Conservation (phyloP, 768 basidiomycete species). For the Naganishia onofrii region DNA sequence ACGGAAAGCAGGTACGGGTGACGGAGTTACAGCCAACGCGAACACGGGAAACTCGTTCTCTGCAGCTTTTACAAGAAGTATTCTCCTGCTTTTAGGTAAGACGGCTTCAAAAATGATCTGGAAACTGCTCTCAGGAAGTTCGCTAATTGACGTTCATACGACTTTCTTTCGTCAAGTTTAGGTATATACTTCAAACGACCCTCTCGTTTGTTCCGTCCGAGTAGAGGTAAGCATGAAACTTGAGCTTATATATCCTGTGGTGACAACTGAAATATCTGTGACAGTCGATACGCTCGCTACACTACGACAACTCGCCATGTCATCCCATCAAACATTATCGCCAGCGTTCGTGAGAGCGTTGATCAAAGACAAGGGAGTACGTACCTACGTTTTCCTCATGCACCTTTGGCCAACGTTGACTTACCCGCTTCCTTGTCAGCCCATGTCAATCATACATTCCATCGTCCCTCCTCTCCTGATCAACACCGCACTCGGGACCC, state of each 20-base stretch:
- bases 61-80: constrained; percentile 45
- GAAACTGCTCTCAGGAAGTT: no score
- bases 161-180: constrained; percentile 23
- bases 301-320: constrained; percentile 44
- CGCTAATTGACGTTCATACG: background rate
- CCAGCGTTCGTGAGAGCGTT: constrained; percentile 43
- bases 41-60: constrained; percentile 39
- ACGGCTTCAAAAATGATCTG: background rate
- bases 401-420: background rate
- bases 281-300: constrained; percentile 48
- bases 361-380: constrained; percentile 40
- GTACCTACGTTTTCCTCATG: constrained; percentile 11
- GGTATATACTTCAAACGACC: constrained; percentile 49
- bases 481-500: constrained; percentile 47
- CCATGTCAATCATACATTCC: constrained; percentile 38
- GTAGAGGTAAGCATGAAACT: constrained; percentile 35
- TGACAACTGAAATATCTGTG: background rate
- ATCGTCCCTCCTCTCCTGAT: constrained; percentile 47
- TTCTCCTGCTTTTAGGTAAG: constrained; percentile 45
- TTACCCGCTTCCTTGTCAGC: constrained; percentile 15
- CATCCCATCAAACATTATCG: constrained; percentile 44
- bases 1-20: background rate
- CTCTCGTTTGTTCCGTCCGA: constrained; percentile 47
- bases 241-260: background rate
- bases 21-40: constrained; percentile 12